Percentiles rank a stretch among this genome's conserved stretches.
phyloP scores from a whole-genome alignment of 225 moss, liverwort and hornwort genomes.

The Polytrichum commune region DNA sequence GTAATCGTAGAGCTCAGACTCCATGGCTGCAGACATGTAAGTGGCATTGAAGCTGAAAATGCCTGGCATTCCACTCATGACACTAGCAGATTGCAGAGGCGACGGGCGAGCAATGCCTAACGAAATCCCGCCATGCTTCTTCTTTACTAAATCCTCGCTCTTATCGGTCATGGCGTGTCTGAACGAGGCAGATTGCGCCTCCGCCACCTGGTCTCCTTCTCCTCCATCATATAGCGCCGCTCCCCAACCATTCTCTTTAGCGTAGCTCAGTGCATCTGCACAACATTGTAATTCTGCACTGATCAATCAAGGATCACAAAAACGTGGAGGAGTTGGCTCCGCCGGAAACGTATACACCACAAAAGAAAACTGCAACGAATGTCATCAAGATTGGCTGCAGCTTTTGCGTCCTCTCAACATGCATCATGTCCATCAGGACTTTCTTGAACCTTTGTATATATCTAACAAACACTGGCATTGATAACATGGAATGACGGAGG shows the following conservation, averaged over 20 bases:
- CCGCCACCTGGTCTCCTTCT: constrained; percentile 45
- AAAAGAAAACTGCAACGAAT: background rate
- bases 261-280: constrained; percentile 7
- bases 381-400: background rate
- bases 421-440: background rate
- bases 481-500: too few relatives aligned
- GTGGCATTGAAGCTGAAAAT: constrained; percentile 90
- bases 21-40: constrained; percentile 50
- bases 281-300: background rate
- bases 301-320: background rate
- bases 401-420: background rate
- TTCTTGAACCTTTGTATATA: background rate
- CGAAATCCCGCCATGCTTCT: constrained; percentile 35
- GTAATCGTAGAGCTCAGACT: constrained; percentile 57
- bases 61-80: constrained; percentile 55
- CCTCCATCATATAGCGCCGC: constrained; percentile 4
- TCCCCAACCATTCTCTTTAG: constrained; percentile 48
- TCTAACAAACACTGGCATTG: background rate
- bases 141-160: constrained; percentile 45
- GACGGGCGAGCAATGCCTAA: constrained; percentile 24
- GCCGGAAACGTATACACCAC: background rate
- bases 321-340: background rate
- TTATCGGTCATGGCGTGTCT: constrained; percentile 62
- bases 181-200: constrained; percentile 37
- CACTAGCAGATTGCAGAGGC: constrained; percentile 37